A percentile compares a stretch with the other conserved stretches of the same genome.
Evolutionary conservation across 441 rosid genomes (phyloP).

Genomic region (Metrosideros polymorpha): DNA sequence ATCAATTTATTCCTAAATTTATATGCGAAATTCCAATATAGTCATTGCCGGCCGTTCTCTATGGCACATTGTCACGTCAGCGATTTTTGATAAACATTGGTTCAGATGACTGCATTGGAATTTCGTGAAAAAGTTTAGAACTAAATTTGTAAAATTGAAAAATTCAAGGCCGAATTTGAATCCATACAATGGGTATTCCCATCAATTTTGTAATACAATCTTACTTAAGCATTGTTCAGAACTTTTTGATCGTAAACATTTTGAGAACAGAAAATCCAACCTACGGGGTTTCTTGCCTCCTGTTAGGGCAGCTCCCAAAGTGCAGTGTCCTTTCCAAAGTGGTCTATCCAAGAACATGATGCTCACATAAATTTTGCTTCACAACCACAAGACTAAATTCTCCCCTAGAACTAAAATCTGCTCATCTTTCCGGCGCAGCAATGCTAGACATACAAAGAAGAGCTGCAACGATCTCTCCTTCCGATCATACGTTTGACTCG

Average conservation of each 20-base stretch:
- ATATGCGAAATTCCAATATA: too few relatives aligned
- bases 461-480: neutral
- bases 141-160: neutral
- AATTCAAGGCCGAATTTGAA: neutral
- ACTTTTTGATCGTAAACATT: neutral
- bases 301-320: neutral
- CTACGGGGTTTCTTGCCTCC: neutral
- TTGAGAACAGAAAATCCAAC: neutral
- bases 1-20: too few relatives aligned
- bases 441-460: neutral
- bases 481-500: neutral
- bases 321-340: neutral
- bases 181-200: neutral
- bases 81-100: too few relatives aligned
- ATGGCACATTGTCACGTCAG: too few relatives aligned
- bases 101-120: too few relatives aligned
- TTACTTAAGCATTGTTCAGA: neutral
- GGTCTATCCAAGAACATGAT: neutral
- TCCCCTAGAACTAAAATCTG: neutral
- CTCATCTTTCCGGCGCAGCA: neutral
- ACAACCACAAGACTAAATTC: neutral
- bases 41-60: too few relatives aligned
- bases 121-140: neutral
- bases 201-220: neutral
- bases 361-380: neutral